Evolutionary conservation across 164 flowering plant species (phyloP), one percentile per base, ranked within the genome.

Genomic region (Stephania cephalantha): DNA sequence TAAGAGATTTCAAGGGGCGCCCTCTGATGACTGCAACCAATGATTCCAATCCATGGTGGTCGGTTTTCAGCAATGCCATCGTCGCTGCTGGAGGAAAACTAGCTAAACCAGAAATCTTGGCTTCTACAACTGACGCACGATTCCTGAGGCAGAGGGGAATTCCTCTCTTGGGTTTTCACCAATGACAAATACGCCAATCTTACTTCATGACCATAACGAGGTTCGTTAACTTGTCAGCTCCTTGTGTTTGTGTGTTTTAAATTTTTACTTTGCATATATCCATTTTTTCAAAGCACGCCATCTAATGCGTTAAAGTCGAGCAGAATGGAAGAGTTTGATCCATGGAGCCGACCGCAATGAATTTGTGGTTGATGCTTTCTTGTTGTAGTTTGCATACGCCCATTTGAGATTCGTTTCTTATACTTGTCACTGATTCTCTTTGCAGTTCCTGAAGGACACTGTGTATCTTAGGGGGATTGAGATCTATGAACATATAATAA

Each of bases 131-230:
- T 68, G 99, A 94, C 86, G 90, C 99, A 71, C 85, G 97, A 29
- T 96, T 72, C 76, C 76, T 89, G 76, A 85, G 99, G 74, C 84
- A 85, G 81, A 68, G 77, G 82, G 97, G 99, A 46, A 90, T 96
- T 73, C 98, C 98, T 7, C 90, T 61, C 82, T 96, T 78, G 99
- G 98, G 63, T 96, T 96, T 80, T 96, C 99, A 13, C 98, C 99
- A 25, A 91, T 96, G 97, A 71, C 75, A 31, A 88, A 89, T 73
- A 96, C 97, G 70, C 98, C 99, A 50, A 90, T 94, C 81, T 80
- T 93, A 72, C 91, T 96, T 67, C 99, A 94, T 81, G 97, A 96
- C 9, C 98, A 96, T 77, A 89, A 96, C 77, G 98, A 94, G 98
- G 97, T 91, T 46, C 22, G 77, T 18, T 68, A 35, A 42, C 44